Conservation (phyloP, 139 green algal genomes). For the Chlorella sp. region DNA sequence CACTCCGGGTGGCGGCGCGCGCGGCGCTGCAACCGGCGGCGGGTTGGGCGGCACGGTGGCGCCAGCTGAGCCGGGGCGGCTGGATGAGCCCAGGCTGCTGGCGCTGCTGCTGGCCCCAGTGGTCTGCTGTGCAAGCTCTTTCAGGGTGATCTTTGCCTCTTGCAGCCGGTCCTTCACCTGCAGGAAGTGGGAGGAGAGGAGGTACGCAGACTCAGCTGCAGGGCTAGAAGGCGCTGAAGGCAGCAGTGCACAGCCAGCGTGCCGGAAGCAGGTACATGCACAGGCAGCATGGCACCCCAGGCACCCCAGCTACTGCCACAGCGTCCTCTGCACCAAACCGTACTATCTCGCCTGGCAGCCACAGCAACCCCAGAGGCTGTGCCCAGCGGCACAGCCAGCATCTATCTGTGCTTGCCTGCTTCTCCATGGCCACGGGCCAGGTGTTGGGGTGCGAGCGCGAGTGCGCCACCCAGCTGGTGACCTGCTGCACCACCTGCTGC, state of each 20-base stretch:
- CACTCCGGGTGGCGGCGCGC: background rate
- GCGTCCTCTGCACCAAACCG: too few relatives aligned
- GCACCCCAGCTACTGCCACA: too few relatives aligned
- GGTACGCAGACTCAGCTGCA: background rate
- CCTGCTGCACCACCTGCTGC: constrained; percentile 10
- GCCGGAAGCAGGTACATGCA: too few relatives aligned
- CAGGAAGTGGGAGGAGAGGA: background rate
- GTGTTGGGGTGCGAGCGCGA: too few relatives aligned
- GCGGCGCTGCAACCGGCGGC: background rate
- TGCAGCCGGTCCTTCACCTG: background rate
- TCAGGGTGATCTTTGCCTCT: background rate
- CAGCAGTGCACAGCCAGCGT: background rate
- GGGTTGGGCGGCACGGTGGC: background rate
- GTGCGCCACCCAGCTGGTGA: background rate
- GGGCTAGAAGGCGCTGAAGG: background rate
- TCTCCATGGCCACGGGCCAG: background rate
- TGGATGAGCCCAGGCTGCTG: background rate
- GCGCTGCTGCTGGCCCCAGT: background rate
- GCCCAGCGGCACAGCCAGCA: too few relatives aligned
- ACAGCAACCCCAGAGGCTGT: background rate
- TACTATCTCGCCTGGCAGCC: too few relatives aligned
- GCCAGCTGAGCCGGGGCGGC: background rate
- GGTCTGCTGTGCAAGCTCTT: background rate
- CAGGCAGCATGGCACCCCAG: too few relatives aligned
- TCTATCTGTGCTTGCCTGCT: background rate